Evolutionary conservation across 306 rosid genomes (phyloP).

Genomic region (Glycine latifolia): DNA sequence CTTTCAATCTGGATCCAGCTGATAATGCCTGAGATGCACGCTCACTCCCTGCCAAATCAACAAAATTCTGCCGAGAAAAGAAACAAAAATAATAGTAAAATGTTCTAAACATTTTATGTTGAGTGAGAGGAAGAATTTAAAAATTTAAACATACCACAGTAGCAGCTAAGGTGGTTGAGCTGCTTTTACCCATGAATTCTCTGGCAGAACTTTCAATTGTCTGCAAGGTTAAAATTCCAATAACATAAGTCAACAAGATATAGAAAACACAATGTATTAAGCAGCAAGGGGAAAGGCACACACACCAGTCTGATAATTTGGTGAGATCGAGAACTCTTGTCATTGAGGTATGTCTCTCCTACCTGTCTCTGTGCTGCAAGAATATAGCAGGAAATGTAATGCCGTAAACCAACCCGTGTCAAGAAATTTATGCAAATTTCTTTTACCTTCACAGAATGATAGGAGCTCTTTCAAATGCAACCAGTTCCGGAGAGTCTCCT

Average conservation of each 20-base stretch:
- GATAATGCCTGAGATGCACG: constrained; percentile 93
- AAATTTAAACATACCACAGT: constrained; percentile 69
- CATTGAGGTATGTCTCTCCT: constrained; percentile 88
- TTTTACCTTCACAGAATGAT: constrained; percentile 81
- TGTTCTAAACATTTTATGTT: background rate
- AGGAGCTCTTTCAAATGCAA: constrained; percentile 82
- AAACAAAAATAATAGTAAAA: constrained; percentile 4
- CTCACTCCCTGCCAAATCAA: constrained; percentile 97
- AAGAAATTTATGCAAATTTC: constrained; percentile 40
- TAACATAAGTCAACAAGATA: background rate
- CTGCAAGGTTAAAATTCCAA: constrained; percentile 56
- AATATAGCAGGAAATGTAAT: constrained; percentile 33
- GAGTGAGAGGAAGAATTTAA: constrained; percentile 29
- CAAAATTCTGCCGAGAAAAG: constrained; percentile 74
- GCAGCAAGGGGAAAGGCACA: constrained; percentile 34
- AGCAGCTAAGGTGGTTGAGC: constrained; percentile 86
- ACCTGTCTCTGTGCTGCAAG: constrained; percentile 92
- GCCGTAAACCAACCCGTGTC: constrained; percentile 34
- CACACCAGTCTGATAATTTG: constrained; percentile 82
- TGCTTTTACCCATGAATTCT: constrained; percentile 88
- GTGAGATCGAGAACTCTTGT: constrained; percentile 93
- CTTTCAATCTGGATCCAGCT: constrained; percentile 85
- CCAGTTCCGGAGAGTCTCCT: constrained; percentile 83
- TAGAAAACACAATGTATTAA: constrained; percentile 27
- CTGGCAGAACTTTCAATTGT: constrained; percentile 94